These are phyloP conservation scores for Calcarisporium arbuscula DNA, from an alignment of 2,329 filamentous ascomycete genomes.

Conservation along the genomic window DNA sequence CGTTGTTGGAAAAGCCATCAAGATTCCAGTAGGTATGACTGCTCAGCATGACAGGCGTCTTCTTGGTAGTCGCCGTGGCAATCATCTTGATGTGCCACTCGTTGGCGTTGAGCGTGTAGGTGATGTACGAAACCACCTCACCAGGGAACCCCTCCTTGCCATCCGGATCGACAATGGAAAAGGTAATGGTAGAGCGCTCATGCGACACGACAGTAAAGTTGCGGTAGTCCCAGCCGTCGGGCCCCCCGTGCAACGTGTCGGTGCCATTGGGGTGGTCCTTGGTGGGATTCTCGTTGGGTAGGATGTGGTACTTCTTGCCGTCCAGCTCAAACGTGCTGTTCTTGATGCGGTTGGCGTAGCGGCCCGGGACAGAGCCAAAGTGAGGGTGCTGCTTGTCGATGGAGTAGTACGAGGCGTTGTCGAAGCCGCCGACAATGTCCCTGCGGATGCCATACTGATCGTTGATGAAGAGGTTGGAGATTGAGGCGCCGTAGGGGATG, in stretches of 20 bases:
- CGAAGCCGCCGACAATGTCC: slow-evolving; percentile 68
- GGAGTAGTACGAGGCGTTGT: slow-evolving; percentile 67
- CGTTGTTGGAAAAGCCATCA: slow-evolving; percentile 69
- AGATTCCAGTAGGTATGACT: slow-evolving; percentile 76
- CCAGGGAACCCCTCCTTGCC: slow-evolving; percentile 74
- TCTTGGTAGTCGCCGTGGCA: slow-evolving; percentile 63
- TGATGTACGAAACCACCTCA: slow-evolving; percentile 67
- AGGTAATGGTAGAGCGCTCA: slow-evolving; percentile 63
- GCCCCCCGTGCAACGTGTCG: slow-evolving; percentile 64
- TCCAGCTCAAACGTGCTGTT: slow-evolving; percentile 68
- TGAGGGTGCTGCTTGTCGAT: slow-evolving; percentile 61
- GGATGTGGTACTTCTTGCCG: slow-evolving; percentile 51
- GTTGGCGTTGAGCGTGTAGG: slow-evolving; percentile 61
- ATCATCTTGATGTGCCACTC: slow-evolving; percentile 70
- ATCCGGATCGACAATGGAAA: slow-evolving; percentile 65
- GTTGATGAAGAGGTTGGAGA: slow-evolving; percentile 64
- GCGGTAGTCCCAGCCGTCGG: slow-evolving; percentile 68
- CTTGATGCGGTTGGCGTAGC: slow-evolving; percentile 77
- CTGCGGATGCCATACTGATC: slow-evolving; percentile 62
- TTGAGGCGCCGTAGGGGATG: slow-evolving; percentile 67
- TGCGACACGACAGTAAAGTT: slow-evolving; percentile 72
- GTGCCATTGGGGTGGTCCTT: slow-evolving; percentile 43
- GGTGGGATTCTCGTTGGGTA: slow-evolving; percentile 58
- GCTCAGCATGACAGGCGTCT: slow-evolving; percentile 78
- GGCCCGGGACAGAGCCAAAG: slow-evolving; percentile 66